Evolutionary conservation across 176 grass and related monocot genomes (phyloP), one percentile per base, ranked within the genome.

Genomic region (Juncus inflexus): DNA sequence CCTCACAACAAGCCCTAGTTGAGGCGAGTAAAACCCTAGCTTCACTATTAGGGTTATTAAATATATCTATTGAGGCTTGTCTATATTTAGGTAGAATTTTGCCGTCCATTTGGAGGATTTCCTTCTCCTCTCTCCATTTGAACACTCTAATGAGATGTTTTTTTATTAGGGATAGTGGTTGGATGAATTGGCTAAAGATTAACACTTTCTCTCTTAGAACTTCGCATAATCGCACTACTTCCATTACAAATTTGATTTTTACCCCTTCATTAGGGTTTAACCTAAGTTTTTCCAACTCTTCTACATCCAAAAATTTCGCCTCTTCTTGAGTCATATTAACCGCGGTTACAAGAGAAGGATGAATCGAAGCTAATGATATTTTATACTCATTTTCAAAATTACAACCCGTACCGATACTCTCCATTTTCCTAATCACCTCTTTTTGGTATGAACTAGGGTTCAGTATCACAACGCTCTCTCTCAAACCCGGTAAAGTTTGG

Each of bases 171-270:
- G 60, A 61, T 69, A 96, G 58, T 60, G 91, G 91, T 40, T 81
- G 81, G 81, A 96, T 91, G 73, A 76, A 88, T 68, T 96, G 91
- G 61, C 91, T 91, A 79, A 96, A 96, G 67, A 88, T 83, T 70
- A 96, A 67, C 37, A 96, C 82, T 60, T 96, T 96, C 70, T 96
- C 91, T 76, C 69, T 83, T 37, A 83, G 42, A 37, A 79, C 72
- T 65, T 87, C 87, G 40, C 82, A 91, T 10, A 91, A 51, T 19
- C 82, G 84, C 78, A 96, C 87, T 70, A 96, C 79, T 64, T 91
- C 87, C 2, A 91, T 76, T 5, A 91, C 83, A 70, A 91, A 96
- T 76, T 80, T 90, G 70, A 87, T 91, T 88, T 96, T 96, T 12
- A 82, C 84, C 42, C 91, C 91, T 79, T 81, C 84, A 53, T 78